Percentiles rank a stretch among this genome's conserved stretches.
Evolutionary conservation across 2,329 filamentous ascomycete genomes (phyloP).

Genomic region (Trichoderma sp.): DNA sequence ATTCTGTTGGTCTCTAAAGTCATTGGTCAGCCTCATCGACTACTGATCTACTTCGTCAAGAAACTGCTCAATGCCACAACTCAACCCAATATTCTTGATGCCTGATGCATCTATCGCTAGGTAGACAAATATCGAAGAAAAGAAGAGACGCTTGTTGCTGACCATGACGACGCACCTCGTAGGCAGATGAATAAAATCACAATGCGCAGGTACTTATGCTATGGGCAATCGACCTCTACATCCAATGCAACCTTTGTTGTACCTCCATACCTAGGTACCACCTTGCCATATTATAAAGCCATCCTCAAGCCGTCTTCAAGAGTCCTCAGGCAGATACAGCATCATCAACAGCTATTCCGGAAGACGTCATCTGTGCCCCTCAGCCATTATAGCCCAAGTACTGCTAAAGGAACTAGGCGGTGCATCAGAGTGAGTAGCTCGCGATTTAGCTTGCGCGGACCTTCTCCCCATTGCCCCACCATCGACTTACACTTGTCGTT

Average conservation of each 20-base stretch:
- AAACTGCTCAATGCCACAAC: not conserved
- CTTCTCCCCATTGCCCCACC: conserved; percentile 7
- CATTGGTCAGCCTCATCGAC: not conserved
- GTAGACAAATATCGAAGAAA: not conserved
- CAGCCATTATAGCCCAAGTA: not conserved
- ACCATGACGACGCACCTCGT: not conserved
- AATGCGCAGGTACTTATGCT: not conserved
- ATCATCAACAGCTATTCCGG: not conserved
- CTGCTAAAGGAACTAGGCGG: not conserved
- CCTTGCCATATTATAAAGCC: not conserved
- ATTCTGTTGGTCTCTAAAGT: not conserved
- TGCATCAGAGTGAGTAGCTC: not conserved
- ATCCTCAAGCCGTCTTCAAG: not conserved
- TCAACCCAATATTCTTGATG: not conserved
- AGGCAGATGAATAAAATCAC: not conserved
- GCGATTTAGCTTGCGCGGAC: conserved; percentile 6
- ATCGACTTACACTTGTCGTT: conserved; percentile 13
- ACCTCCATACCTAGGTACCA: not conserved
- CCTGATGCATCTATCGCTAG: not conserved
- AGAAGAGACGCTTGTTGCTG: not conserved
- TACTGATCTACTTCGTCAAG: not conserved
- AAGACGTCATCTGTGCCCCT: not conserved
- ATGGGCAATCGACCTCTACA: not conserved
- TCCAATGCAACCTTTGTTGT: fast-evolving
- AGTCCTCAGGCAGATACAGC: not conserved